Evolutionary conservation across 2,329 filamentous ascomycete genomes (phyloP).

Genomic region (Fusarium acutatum): DNA sequence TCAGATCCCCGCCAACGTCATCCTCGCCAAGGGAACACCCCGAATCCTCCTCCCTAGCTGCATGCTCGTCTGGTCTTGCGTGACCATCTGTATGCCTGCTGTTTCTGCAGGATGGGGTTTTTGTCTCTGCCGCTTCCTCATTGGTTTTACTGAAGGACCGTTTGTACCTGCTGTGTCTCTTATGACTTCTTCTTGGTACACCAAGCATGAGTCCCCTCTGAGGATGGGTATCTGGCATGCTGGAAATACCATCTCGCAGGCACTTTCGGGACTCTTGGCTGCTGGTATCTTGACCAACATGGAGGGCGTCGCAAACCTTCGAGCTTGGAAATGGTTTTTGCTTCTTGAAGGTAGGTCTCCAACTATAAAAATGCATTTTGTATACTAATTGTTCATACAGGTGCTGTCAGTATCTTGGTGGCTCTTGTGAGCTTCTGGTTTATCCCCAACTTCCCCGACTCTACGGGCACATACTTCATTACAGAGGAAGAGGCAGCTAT

Average conservation of each 20-base stretch:
- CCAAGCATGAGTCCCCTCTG: slow-evolving; percentile 52
- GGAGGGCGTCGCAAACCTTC: slow-evolving; percentile 47
- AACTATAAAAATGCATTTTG: fast-evolving
- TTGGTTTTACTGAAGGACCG: slow-evolving; percentile 45
- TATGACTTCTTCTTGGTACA: slow-evolving; percentile 58
- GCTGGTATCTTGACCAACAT: slow-evolving; percentile 56
- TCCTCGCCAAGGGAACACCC: slow-evolving; percentile 52
- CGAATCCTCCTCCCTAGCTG: slow-evolving; percentile 48
- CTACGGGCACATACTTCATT: slow-evolving; percentile 45
- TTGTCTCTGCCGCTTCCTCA: slow-evolving; percentile 45
- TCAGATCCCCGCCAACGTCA: slow-evolving; percentile 57
- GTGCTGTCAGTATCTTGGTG: slow-evolving; percentile 45
- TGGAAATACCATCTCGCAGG: slow-evolving; percentile 55
- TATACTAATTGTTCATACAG: neutral
- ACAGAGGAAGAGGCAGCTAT: slow-evolving; percentile 51
- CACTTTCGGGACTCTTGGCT: slow-evolving; percentile 54
- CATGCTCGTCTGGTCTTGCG: slow-evolving; percentile 54
- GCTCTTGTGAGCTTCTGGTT: slow-evolving; percentile 46
- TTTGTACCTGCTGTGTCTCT: slow-evolving; percentile 57
- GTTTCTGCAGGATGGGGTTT: slow-evolving; percentile 44
- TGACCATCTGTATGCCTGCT: slow-evolving; percentile 54
- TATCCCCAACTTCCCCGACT: slow-evolving; percentile 48
- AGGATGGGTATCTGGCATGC: slow-evolving; percentile 57
- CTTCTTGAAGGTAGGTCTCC: slow-evolving; percentile 44
- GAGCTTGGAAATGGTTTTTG: slow-evolving; percentile 55